Conservation (phyloP, 441 rosid species). For the Erodium moschatum region DNA sequence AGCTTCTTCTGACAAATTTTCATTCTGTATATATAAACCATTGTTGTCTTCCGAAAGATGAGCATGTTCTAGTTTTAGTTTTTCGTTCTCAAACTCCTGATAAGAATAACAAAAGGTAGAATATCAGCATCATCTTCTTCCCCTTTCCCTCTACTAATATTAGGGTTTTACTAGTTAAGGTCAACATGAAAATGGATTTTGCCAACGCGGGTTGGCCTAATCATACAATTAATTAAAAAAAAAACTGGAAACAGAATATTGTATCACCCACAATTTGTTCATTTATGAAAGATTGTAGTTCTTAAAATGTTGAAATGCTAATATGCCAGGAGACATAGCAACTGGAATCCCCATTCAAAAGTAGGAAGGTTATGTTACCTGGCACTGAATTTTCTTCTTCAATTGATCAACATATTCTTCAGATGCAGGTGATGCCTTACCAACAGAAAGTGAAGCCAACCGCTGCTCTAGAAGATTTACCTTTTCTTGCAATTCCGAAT, state of each 20-base stretch:
- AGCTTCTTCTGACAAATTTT: slow-evolving; percentile 89
- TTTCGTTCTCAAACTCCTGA: slow-evolving; percentile 79
- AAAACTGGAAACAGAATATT: no score
- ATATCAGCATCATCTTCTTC: not conserved
- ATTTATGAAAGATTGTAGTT: not conserved
- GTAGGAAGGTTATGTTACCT: slow-evolving; percentile 37
- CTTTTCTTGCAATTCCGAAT: slow-evolving; percentile 66
- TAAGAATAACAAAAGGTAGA: slow-evolving; percentile 9
- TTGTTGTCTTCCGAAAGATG: slow-evolving; percentile 78
- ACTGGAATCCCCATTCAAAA: not conserved
- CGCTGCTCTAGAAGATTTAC: slow-evolving; percentile 54
- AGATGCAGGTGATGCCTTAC: slow-evolving; percentile 33
- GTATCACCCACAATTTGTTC: not conserved
- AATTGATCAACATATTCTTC: slow-evolving; percentile 53
- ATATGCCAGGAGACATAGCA: not conserved
- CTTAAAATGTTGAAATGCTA: not conserved
- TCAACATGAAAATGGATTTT: not conserved
- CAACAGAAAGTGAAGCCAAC: slow-evolving; percentile 38
- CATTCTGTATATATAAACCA: slow-evolving; percentile 69
- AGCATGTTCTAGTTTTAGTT: slow-evolving; percentile 62
- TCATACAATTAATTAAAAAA: not conserved
- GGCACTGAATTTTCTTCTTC: slow-evolving; percentile 64
- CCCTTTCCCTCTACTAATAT: no score
- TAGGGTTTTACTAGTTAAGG: not conserved
- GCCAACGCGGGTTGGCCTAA: no score